Percentiles rank a stretch among this genome's conserved stretches.
These are phyloP conservation scores for Tylopilus rubrobrunneus DNA, from an alignment of 768 basidiomycete genomes.

Conservation along the genomic window DNA sequence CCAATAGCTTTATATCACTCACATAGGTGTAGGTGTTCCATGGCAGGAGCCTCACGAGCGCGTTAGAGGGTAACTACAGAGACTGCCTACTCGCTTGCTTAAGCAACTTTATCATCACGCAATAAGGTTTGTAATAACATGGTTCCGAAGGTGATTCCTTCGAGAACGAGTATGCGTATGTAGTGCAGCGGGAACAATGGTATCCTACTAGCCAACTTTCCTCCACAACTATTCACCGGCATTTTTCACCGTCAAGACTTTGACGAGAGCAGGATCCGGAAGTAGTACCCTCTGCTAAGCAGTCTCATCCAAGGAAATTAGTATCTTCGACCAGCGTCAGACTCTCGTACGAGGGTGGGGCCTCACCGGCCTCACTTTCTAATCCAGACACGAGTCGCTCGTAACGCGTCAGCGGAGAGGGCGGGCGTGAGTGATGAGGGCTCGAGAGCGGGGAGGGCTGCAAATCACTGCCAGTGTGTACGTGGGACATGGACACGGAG, in stretches of 20 bases:
- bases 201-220: not conserved
- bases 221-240: not conserved
- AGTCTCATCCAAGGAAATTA: not conserved
- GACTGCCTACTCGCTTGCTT: not conserved
- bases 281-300: no score
- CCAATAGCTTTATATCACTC: not conserved
- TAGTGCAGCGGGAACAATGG: not conserved
- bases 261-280: no score
- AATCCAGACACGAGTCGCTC: slow-evolving; percentile 86
- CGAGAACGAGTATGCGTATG: not conserved
- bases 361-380: slow-evolving; percentile 78
- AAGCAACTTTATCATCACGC: not conserved
- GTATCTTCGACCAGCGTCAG: not conserved
- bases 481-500: not conserved
- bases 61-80: slow-evolving; percentile 33
- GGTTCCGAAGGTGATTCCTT: no score
- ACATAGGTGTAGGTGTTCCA: slow-evolving; percentile 48
- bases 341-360: slow-evolving; percentile 58
- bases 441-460: not conserved
- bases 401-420: slow-evolving; percentile 45
- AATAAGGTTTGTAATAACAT: no score
- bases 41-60: slow-evolving; percentile 83
- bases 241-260: not conserved
- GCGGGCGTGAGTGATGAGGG: slow-evolving; percentile 12
- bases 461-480: not conserved